phyloP scores from a whole-genome alignment of 805 yeast genomes.

The Ogataea neopini region DNA sequence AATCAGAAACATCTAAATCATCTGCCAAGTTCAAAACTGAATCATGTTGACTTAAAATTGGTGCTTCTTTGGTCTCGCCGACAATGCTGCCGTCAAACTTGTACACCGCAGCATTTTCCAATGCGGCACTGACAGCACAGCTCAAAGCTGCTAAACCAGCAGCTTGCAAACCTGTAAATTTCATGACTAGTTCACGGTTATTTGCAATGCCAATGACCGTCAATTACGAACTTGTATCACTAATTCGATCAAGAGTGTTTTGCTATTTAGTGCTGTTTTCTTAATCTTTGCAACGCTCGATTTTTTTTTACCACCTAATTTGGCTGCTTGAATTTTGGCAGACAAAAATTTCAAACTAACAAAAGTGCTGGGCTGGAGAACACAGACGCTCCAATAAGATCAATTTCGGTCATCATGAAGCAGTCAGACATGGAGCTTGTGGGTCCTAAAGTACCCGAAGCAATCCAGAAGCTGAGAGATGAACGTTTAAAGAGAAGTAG shows the following conservation, averaged over 20 bases:
- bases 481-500: constrained; percentile 14
- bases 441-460: constrained; percentile 31
- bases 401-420: no score
- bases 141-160: constrained; percentile 2
- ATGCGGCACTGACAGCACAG: constrained; percentile 13
- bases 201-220: constrained; percentile 2
- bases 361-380: no score
- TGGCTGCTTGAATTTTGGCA: constrained; percentile 3
- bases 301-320: constrained; percentile 2
- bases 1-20: constrained; percentile 42
- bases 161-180: constrained; percentile 4
- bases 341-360: constrained; percentile 2
- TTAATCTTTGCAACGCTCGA: constrained; percentile 9
- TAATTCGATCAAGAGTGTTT: background rate
- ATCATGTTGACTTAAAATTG: constrained; percentile 29
- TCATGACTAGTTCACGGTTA: background rate
- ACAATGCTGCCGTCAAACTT: constrained; percentile 14
- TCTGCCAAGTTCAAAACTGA: constrained; percentile 48
- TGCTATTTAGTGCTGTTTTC: constrained; percentile 1
- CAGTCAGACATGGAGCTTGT: constrained; percentile 12
- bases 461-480: constrained; percentile 22
- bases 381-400: no score
- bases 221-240: background rate
- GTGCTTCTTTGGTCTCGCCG: background rate
- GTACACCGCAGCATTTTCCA: constrained; percentile 31